Evolutionary conservation across 306 rosid species (phyloP), one percentile per base, ranked within the genome.

Genomic region (Styphnolobium japonicum): DNA sequence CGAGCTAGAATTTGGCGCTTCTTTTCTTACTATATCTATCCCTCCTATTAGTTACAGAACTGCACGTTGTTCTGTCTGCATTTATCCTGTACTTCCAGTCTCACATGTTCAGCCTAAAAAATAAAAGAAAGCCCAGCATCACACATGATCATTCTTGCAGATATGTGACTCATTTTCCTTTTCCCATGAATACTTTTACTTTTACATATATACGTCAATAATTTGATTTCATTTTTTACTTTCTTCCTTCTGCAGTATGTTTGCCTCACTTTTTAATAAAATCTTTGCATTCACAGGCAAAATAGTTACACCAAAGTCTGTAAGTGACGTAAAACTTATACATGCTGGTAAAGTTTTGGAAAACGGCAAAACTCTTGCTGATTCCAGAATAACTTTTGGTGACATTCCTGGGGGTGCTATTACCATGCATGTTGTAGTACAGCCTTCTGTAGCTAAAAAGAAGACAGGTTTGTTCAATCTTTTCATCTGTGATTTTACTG

Each of bases 341-440:
- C 93, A 90, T 53, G 93, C 89, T 0, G 93, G 95, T 55, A 90
- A 75, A 86, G 69, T 92, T 83, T 82, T 92, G 85, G 93, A 88
- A 74, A 89, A 87, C 71, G 84, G n/a, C 80, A 83, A 81, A 76
- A 92, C 90, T 23, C 91, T 92, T 56, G 85, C 92, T 57, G 93
- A 92, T 23, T 90, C 85, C 84, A 86, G 80, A 55, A 76, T 88
- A 84, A 86, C 83, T 34, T 68, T 85, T 37, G 84, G 91, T 7
- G 87, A 82, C 67, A 78, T 73, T 57, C 88, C 88, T 60, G 90
- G 87, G 68, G 86, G 81, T 29, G 89, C 42, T 69, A 84, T 88
- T 81, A 92, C 90, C 43, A 81, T 92, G 93, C 95, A 88, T 70
- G 90, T 86, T 52, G 90, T 90, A 23, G 88, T 92, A 62, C 97